Evolutionary conservation across 1,139 yeast genomes (phyloP).

Genomic region (Arxiozyma slooffiae): DNA sequence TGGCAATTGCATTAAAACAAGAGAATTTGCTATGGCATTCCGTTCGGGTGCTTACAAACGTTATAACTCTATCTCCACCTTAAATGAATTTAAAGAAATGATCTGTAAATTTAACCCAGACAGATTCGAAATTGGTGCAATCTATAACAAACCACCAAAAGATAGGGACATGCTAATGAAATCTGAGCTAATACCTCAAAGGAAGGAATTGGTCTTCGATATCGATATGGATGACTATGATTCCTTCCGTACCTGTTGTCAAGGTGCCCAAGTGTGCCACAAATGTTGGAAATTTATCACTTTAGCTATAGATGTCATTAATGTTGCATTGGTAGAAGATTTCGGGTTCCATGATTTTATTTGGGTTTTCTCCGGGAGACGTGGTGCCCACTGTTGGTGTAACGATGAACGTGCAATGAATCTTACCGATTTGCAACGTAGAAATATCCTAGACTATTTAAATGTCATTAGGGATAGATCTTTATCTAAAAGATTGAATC

Average conservation of each 20-base stretch:
- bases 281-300: slow-evolving; percentile 93
- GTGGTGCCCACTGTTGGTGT: slow-evolving; percentile 99
- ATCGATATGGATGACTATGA: slow-evolving; percentile 97
- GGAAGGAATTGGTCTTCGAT: slow-evolving; percentile 88
- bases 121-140: slow-evolving; percentile 93
- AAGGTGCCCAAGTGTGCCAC: slow-evolving; percentile 70
- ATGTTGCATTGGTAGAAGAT: slow-evolving; percentile 65
- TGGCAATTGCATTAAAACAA: slow-evolving; percentile 55
- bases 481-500: slow-evolving; percentile 36
- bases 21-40: slow-evolving; percentile 91
- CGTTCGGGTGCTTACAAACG: slow-evolving; percentile 81
- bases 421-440: slow-evolving; percentile 62
- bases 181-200: slow-evolving; percentile 65
- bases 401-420: slow-evolving; percentile 75
- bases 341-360: slow-evolving; percentile 80
- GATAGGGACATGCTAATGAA: slow-evolving; percentile 75
- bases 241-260: slow-evolving; percentile 85
- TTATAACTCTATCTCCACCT: slow-evolving; percentile 62
- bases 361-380: slow-evolving; percentile 97
- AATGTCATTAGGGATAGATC: slow-evolving; percentile 57
- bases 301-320: slow-evolving; percentile 73
- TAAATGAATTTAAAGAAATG: slow-evolving; percentile 65
- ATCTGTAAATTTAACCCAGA: slow-evolving; percentile 71
- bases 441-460: slow-evolving; percentile 73
- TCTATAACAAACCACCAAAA: slow-evolving; percentile 76